Percentiles rank a stretch among this genome's conserved stretches.
Conservation (phyloP, 768 basidiomycete genomes). For the Leccinum longicurvipes region DNA sequence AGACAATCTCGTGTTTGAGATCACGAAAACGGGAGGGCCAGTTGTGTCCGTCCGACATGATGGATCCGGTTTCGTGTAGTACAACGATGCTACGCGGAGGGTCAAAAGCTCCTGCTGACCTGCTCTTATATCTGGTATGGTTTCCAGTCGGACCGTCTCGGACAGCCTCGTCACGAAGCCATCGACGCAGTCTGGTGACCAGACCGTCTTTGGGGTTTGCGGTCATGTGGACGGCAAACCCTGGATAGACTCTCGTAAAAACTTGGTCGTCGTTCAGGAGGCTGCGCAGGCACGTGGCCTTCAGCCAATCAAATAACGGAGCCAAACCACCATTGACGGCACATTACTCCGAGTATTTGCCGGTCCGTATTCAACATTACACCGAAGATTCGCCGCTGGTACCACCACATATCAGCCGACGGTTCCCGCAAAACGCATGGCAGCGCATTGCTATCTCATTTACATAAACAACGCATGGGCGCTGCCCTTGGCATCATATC, state of each 20-base stretch:
- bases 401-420: not conserved
- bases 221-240: not conserved
- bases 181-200: not conserved
- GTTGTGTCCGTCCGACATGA: conserved; percentile 11
- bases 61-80: too few species aligned
- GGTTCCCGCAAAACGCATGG: not conserved
- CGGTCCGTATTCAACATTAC: not conserved
- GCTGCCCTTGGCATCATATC: too few species aligned
- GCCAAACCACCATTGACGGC: not conserved
- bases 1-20: conserved; percentile 56
- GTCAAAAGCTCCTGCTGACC: not conserved
- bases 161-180: not conserved
- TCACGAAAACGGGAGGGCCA: conserved; percentile 47
- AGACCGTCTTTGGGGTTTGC: not conserved
- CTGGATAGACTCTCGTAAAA: too few species aligned
- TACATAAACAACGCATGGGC: not conserved
- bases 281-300: too few species aligned
- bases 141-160: not conserved
- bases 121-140: conserved; percentile 12
- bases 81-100: too few species aligned
- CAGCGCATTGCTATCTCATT: not conserved
- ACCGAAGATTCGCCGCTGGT: conserved; percentile 10
- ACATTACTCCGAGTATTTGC: conserved; percentile 3
- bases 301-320: too few species aligned
- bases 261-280: too few species aligned